These are phyloP conservation scores for Paralagenidium karlingii DNA, from an alignment of 352 stramenopile species.

Conservation along the genomic window DNA sequence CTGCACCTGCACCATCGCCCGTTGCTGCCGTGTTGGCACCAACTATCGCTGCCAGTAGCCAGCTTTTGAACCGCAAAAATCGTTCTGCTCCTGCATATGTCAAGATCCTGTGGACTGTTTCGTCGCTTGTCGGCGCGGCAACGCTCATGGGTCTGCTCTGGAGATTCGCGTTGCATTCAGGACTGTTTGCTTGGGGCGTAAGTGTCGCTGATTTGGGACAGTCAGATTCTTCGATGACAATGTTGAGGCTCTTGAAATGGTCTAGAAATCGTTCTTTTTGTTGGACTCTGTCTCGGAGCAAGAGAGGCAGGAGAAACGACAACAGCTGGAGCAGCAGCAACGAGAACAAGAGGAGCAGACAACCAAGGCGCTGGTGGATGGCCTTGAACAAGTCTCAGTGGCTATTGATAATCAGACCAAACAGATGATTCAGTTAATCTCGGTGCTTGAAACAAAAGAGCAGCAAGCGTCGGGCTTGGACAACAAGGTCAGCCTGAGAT, in stretches of 20 bases:
- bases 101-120: conserved; percentile 52
- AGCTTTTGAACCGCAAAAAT: too few relatives aligned
- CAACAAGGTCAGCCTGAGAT: not conserved
- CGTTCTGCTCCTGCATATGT: conserved; percentile 25
- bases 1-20: conserved; percentile 4
- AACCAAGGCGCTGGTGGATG: conserved; percentile 22
- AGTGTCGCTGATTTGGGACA: conserved; percentile 3
- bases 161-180: conserved; percentile 59
- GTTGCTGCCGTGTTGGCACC: conserved; percentile 1
- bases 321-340: conserved; percentile 38
- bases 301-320: conserved; percentile 33
- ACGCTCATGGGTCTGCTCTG: conserved; percentile 62
- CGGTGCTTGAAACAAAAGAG: not conserved
- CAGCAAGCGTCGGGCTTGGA: not conserved
- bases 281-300: conserved; percentile 11
- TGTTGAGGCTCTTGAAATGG: too few relatives aligned
- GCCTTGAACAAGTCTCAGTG: conserved; percentile 28
- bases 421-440: not conserved
- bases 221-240: too few relatives aligned
- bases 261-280: too few relatives aligned
- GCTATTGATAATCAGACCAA: conserved; percentile 38
- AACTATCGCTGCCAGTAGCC: too few relatives aligned
- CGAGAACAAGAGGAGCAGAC: too few relatives aligned
- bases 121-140: conserved; percentile 50
- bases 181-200: conserved; percentile 57